A percentile compares a stretch with the other conserved stretches of the same genome.
Conservation (phyloP, 192 early-diverging fungal species). For the Lobosporangium transversale region DNA sequence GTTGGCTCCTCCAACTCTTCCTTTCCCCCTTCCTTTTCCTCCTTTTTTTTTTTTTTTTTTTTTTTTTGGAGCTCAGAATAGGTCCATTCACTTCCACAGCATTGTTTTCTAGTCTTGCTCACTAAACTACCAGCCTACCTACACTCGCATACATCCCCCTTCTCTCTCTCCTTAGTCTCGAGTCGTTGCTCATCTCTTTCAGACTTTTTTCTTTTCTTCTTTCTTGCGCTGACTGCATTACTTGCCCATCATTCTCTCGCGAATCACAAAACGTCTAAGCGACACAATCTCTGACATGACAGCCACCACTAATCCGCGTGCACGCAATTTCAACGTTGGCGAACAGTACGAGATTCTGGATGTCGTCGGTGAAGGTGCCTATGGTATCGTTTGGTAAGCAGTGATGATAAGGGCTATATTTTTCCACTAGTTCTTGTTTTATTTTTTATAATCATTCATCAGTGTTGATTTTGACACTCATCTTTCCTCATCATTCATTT, state of each 20-base stretch:
- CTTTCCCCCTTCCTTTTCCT: not conserved
- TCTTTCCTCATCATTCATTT: not conserved
- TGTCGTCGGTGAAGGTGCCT: constrained; percentile 93
- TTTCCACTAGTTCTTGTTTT: too few relatives aligned
- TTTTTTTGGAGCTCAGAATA: too few relatives aligned
- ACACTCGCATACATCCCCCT: not conserved
- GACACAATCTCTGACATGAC: constrained; percentile 54
- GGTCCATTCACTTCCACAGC: not conserved
- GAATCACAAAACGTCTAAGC: constrained; percentile 52
- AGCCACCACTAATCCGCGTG: constrained; percentile 51
- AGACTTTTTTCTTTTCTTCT: constrained; percentile 4
- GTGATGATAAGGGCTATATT: too few relatives aligned
- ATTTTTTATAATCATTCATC: constrained; percentile 19
- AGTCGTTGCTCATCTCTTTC: too few relatives aligned
- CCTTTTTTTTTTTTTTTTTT: constrained; percentile 6
- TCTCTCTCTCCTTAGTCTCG: not conserved
- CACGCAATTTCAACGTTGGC: constrained; percentile 76
- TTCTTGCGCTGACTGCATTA: not conserved
- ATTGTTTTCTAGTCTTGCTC: too few relatives aligned
- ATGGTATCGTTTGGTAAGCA: constrained; percentile 94
- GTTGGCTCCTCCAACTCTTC: not conserved
- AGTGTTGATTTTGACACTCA: too few relatives aligned
- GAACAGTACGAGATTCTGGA: constrained; percentile 86
- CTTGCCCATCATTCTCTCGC: constrained; percentile 48
- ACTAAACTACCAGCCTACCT: not conserved